Evolutionary conservation across 2,329 filamentous ascomycete species (phyloP).

Genomic region (Claviceps capensis): DNA sequence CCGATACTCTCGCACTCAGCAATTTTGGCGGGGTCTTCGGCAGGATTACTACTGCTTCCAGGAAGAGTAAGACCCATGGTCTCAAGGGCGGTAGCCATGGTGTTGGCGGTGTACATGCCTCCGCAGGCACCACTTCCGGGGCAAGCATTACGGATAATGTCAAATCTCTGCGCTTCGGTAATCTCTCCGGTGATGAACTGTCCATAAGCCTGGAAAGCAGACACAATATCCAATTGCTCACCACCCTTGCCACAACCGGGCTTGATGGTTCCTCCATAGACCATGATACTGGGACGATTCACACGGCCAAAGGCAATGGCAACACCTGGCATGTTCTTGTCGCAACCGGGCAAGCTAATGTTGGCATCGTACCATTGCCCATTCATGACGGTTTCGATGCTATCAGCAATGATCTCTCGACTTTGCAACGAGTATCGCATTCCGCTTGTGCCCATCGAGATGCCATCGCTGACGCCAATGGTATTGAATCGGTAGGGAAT

Average conservation of each 20-base stretch:
- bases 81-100: constrained; percentile 83
- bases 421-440: constrained; percentile 95
- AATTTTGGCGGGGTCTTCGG: constrained; percentile 57
- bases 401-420: constrained; percentile 92
- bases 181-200: constrained; percentile 89
- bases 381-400: constrained; percentile 97
- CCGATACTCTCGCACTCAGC: constrained; percentile 61
- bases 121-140: constrained; percentile 53
- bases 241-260: constrained; percentile 73
- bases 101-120: constrained; percentile 90
- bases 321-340: constrained; percentile 98
- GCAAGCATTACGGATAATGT: constrained; percentile 87
- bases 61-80: constrained; percentile 82
- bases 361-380: constrained; percentile 98
- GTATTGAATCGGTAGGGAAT: constrained; percentile 98
- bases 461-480: constrained; percentile 91
- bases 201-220: constrained; percentile 94
- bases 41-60: constrained; percentile 67
- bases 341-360: constrained; percentile 90
- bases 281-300: constrained; percentile 91
- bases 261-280: constrained; percentile 90
- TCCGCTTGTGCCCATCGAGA: constrained; percentile 94
- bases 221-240: constrained; percentile 80
- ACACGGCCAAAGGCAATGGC: constrained; percentile 88
- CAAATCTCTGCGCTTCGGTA: constrained; percentile 78